phyloP scores from a whole-genome alignment of 352 stramenopile species.

The Detonula confervacea region DNA sequence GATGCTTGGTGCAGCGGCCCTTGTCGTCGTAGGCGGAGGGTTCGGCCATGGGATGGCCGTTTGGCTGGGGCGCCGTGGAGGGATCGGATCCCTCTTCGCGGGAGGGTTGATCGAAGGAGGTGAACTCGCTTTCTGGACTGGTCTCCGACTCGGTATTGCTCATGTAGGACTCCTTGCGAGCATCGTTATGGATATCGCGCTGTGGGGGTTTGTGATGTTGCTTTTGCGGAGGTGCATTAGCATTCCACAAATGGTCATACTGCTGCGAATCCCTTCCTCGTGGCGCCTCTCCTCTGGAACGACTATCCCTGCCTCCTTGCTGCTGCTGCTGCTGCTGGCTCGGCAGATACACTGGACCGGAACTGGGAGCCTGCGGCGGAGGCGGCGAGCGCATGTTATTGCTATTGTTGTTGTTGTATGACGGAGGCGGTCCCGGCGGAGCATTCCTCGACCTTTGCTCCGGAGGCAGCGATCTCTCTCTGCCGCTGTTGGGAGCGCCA shows the following conservation, averaged over 20 bases:
- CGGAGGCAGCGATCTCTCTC: too few species aligned
- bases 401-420: not conserved
- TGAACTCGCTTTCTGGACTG: conserved; percentile 14
- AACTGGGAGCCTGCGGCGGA: not conserved
- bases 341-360: not conserved
- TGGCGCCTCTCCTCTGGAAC: too few species aligned
- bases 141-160: conserved; percentile 20
- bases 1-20: conserved; percentile 43
- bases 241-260: too few species aligned
- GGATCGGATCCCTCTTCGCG: not conserved
- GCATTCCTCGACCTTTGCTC: too few species aligned
- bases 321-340: not conserved
- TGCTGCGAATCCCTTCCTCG: too few species aligned
- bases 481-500: too few species aligned
- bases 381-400: not conserved
- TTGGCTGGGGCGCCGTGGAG: not conserved
- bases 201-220: not conserved
- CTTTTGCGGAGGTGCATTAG: not conserved
- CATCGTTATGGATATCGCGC: not conserved
- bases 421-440: not conserved
- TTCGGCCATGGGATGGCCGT: conserved; percentile 1
- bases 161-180: too few species aligned
- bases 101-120: not conserved
- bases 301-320: not conserved
- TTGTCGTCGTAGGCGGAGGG: conserved; percentile 27